Percentiles rank a stretch among this genome's conserved stretches.
Conservation (phyloP, 495 filamentous ascomycete species). For the Aspergillus hancockii region DNA sequence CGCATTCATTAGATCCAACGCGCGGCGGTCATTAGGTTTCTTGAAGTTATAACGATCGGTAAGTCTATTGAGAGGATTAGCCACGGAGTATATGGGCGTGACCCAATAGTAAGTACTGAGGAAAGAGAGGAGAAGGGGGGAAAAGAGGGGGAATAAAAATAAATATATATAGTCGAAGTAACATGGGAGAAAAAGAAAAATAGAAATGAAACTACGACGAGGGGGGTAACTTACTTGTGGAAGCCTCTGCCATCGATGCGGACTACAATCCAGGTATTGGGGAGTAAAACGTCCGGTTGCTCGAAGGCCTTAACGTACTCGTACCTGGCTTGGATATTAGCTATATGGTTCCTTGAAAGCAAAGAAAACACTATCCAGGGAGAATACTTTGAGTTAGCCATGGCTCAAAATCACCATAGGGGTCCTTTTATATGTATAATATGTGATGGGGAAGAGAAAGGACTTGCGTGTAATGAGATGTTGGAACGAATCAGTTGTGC, state of each 20-base stretch:
- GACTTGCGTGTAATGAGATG: not conserved
- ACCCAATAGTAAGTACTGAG: not conserved
- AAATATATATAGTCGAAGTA: no score
- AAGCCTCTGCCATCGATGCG: conserved; percentile 91
- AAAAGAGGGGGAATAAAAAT: not conserved
- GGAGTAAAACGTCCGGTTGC: conserved; percentile 73
- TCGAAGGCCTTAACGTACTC: conserved; percentile 94
- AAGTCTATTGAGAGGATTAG: conserved; percentile 52
- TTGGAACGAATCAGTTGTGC: conserved; percentile 7
- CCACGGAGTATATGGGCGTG: not conserved
- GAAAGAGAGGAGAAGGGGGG: not conserved
- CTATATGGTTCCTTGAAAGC: not conserved
- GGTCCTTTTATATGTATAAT: not conserved
- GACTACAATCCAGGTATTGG: conserved; percentile 91
- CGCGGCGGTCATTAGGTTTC: conserved; percentile 89
- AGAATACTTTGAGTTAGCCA: conserved; percentile 20
- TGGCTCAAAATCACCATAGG: not conserved
- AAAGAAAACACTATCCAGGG: not conserved
- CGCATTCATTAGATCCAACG: conserved; percentile 91
- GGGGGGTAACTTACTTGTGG: conserved; percentile 65
- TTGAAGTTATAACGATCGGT: conserved; percentile 78
- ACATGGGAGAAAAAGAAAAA: no score
- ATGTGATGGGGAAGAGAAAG: not conserved
- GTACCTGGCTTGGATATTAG: conserved; percentile 53
- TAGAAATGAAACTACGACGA: not conserved